Evolutionary conservation across 352 stramenopile species (phyloP), one percentile per base, ranked within the genome.

Genomic region (Thalassiosira sp.): DNA sequence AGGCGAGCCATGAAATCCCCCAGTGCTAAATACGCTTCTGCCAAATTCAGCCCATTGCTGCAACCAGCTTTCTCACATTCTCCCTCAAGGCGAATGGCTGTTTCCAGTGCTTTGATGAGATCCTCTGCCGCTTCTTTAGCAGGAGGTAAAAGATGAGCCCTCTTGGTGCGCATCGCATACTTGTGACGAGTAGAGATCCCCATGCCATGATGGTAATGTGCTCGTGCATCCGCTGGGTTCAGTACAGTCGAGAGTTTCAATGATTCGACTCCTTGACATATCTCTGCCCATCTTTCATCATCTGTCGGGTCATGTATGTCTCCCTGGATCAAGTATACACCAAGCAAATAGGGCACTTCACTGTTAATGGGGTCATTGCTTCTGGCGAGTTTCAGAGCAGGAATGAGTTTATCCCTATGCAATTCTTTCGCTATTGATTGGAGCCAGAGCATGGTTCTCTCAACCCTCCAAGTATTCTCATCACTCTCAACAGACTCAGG

Each of bases 301-400:
- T 81, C 72, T 33, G 64, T 64, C 8, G 46, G 46, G 57, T 81
- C 51, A 68, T 61, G 54, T 46, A 68, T 57, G 49, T 76, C 64
- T 45, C 72, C 72, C 61, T 81, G 72, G 18, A 81, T 49, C 6
- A 76, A 46, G 61, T 81, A 59, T 15, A 81, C 51, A 69, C 72
- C 72, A 42, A 76, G 64, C 72, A 64, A 81, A 37, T 81, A 81
- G 57, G 42, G 57, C 46, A 81, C 52, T 67, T 81, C 72, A 64
- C 72, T 72, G 27, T 76, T 81, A 22, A 33, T 64, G 2, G 64
- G 72, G 22, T 81, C 72, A 35, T 76, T 72, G 3, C 56, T 33
- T 27, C 58, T 72, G 24, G 64, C 72, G 37, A 76, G 51, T 48
- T 71, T 27, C 35, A 81, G 42, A 49, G 28, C 45, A 31, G 27